phyloP scores from a whole-genome alignment of 2,329 filamentous ascomycete genomes.

The Monilinia fructicola region DNA sequence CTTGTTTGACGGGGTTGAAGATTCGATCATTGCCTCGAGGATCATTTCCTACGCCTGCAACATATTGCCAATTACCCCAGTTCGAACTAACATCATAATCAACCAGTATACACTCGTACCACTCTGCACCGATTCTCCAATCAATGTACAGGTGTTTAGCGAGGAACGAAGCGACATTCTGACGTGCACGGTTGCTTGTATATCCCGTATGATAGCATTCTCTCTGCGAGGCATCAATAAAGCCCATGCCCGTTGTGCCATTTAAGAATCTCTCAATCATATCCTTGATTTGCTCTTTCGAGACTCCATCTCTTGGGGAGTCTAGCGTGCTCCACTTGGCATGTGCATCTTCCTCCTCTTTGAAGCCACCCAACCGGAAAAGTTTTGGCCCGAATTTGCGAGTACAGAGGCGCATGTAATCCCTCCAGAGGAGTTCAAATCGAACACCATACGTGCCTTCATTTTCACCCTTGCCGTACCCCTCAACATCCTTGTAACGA shows the following conservation, averaged over 20 bases:
- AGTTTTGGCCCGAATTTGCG: constrained; percentile 66
- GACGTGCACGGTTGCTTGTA: constrained; percentile 72
- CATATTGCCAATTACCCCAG: constrained; percentile 84
- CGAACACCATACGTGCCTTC: constrained; percentile 68
- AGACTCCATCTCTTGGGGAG: constrained; percentile 37
- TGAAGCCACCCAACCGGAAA: constrained; percentile 65
- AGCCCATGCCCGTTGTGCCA: constrained; percentile 70
- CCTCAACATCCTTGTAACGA: constrained; percentile 29
- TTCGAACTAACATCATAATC: constrained; percentile 78
- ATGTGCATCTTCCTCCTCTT: constrained; percentile 44
- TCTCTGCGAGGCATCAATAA: constrained; percentile 75
- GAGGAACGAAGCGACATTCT: constrained; percentile 75
- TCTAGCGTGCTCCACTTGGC: constrained; percentile 29
- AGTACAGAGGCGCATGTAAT: constrained; percentile 77
- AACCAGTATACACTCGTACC: constrained; percentile 73
- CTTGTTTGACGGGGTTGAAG: constrained; percentile 82
- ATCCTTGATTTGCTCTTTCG: constrained; percentile 46
- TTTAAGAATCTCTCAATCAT: constrained; percentile 59
- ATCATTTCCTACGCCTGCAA: constrained; percentile 77
- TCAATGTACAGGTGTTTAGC: constrained; percentile 72
- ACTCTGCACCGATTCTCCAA: constrained; percentile 79
- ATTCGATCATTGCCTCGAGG: constrained; percentile 66
- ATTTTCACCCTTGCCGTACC: constrained; percentile 70
- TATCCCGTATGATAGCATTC: constrained; percentile 76
- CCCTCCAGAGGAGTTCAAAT: constrained; percentile 74